phyloP scores from a whole-genome alignment of 2,329 filamentous ascomycete genomes.

The Calonectria ilicicola region DNA sequence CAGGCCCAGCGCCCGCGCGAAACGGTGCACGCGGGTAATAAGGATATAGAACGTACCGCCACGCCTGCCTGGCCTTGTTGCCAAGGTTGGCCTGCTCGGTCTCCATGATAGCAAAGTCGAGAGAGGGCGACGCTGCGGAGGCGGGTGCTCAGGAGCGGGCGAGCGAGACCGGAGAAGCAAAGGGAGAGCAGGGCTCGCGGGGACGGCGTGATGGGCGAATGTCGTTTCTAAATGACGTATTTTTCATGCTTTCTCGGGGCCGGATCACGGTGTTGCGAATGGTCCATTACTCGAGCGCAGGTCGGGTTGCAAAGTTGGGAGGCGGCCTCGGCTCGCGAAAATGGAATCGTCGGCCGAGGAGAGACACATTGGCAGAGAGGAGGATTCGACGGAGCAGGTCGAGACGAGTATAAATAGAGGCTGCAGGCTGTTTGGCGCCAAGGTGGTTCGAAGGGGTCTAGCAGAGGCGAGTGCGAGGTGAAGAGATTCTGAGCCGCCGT shows the following conservation, averaged over 20 bases:
- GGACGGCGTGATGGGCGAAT: slow-evolving; percentile 29
- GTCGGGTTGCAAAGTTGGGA: slow-evolving; percentile 39
- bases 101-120: slow-evolving; percentile 38
- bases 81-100: slow-evolving; percentile 37
- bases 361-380: slow-evolving; percentile 52
- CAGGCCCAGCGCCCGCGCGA: slow-evolving; percentile 10
- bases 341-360: slow-evolving; percentile 49
- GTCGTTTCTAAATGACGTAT: slow-evolving; percentile 42
- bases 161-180: slow-evolving; percentile 23
- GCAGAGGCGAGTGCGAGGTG: slow-evolving; percentile 18
- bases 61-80: slow-evolving; percentile 50
- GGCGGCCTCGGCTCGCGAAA: slow-evolving; percentile 51
- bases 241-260: slow-evolving; percentile 50
- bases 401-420: slow-evolving; percentile 10
- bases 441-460: slow-evolving; percentile 17
- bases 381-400: slow-evolving; percentile 18
- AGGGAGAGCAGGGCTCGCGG: slow-evolving; percentile 26
- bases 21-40: neutral
- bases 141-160: slow-evolving; percentile 22
- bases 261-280: slow-evolving; percentile 45
- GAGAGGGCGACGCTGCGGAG: slow-evolving; percentile 22
- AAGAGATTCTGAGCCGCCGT: slow-evolving; percentile 25
- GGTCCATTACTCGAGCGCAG: slow-evolving; percentile 49
- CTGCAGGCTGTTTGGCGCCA: slow-evolving; percentile 8
- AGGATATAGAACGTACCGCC: slow-evolving; percentile 51